phyloP scores from a whole-genome alignment of 2,329 filamentous ascomycete genomes.

The Penicillium digitatum region DNA sequence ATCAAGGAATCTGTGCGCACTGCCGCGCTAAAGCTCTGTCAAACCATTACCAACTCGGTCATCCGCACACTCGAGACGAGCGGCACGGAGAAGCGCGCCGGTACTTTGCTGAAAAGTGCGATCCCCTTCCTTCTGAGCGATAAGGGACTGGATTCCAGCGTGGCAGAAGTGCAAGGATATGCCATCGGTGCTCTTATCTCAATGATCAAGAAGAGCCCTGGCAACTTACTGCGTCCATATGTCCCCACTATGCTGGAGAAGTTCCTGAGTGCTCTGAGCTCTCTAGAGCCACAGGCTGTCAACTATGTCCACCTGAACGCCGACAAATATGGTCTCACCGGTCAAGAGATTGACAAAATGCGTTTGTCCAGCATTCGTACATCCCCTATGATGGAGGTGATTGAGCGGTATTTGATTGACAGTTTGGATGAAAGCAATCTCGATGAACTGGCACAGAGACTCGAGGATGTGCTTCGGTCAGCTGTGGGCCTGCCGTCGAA shows the following conservation, averaged over 20 bases:
- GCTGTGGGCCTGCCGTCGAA: conserved; percentile 91
- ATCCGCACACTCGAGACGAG: conserved; percentile 81
- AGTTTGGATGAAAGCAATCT: conserved; percentile 76
- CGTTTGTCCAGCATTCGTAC: conserved; percentile 75
- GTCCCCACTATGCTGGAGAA: conserved; percentile 77
- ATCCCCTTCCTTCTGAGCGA: conserved; percentile 86
- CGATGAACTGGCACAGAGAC: conserved; percentile 63
- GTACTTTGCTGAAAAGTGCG: conserved; percentile 77
- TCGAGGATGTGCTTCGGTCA: conserved; percentile 76
- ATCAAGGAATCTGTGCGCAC: conserved; percentile 86
- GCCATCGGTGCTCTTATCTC: conserved; percentile 78
- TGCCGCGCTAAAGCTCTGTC: conserved; percentile 76
- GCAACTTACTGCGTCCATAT: conserved; percentile 72
- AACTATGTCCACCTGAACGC: conserved; percentile 92
- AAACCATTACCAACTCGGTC: conserved; percentile 77
- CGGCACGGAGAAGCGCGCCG: conserved; percentile 61
- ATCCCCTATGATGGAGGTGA: conserved; percentile 87
- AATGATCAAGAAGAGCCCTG: conserved; percentile 79
- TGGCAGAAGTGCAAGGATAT: conserved; percentile 81
- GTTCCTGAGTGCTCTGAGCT: conserved; percentile 76
- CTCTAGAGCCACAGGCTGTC: conserved; percentile 80
- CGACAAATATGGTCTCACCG: conserved; percentile 74
- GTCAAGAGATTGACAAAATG: conserved; percentile 85
- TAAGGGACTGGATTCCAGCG: conserved; percentile 82
- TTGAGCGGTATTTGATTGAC: conserved; percentile 76